phyloP scores from a whole-genome alignment of 805 yeast species.

The Metschnikowia lachancei region DNA sequence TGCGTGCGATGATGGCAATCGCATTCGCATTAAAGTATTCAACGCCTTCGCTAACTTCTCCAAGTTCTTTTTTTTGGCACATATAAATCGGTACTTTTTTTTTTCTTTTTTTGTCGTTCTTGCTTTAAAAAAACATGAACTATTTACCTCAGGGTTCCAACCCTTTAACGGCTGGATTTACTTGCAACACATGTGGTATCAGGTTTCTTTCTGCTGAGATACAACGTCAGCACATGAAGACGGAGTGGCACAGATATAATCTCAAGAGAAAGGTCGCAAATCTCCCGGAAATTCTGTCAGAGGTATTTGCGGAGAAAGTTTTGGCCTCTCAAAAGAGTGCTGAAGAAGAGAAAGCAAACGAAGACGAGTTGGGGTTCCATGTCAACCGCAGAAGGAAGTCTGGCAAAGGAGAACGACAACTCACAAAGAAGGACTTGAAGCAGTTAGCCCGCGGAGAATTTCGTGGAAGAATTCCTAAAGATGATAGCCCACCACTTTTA shows the following conservation, averaged over 20 bases:
- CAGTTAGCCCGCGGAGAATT: slow-evolving; percentile 20
- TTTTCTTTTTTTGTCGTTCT: not conserved
- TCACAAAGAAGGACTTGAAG: slow-evolving; percentile 41
- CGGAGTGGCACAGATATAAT: slow-evolving; percentile 98
- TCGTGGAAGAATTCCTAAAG: slow-evolving; percentile 19
- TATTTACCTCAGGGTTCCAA: slow-evolving; percentile 28
- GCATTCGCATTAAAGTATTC: not conserved
- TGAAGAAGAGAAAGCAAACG: slow-evolving; percentile 26
- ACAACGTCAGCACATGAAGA: slow-evolving; percentile 91
- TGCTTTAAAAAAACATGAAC: slow-evolving; percentile 8
- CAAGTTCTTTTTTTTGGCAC: not conserved
- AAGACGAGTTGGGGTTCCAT: slow-evolving; percentile 56
- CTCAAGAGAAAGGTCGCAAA: slow-evolving; percentile 87
- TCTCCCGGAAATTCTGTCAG: slow-evolving; percentile 44
- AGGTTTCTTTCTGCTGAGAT: slow-evolving; percentile 77
- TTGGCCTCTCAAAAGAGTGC: slow-evolving; percentile 19
- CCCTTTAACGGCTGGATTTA: slow-evolving; percentile 35
- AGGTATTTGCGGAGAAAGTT: slow-evolving; percentile 65
- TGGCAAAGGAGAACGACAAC: slow-evolving; percentile 27
- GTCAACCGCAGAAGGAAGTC: slow-evolving; percentile 30
- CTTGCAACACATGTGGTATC: slow-evolving; percentile 88
- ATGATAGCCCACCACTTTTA: slow-evolving; percentile 16
- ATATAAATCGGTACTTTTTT: not conserved
- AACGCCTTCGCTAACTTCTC: not conserved
- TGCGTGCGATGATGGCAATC: not conserved